Conservation (phyloP, 83 land plant species). For the Picea engelmannii region DNA sequence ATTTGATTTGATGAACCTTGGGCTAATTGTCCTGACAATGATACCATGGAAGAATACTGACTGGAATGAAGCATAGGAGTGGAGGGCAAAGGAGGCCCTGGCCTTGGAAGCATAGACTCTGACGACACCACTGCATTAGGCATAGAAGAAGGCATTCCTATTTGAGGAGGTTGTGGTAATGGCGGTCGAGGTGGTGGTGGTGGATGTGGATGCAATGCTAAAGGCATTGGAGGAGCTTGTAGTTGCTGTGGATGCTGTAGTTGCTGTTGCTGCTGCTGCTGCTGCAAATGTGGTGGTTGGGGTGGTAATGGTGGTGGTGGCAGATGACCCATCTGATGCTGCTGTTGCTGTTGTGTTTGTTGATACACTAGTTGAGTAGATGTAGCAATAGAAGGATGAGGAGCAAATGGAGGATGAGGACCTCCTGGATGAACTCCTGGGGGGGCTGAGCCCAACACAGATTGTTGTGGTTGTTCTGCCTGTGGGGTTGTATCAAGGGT, state of each 20-base stretch:
- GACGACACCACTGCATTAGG: constrained; percentile 30
- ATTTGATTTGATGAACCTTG: constrained; percentile 58
- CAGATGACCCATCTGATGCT: constrained; percentile 29
- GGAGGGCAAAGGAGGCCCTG: constrained; percentile 10
- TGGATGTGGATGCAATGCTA: constrained; percentile 52
- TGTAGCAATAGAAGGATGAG: constrained; percentile 77
- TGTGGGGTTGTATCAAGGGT: constrained; percentile 58
- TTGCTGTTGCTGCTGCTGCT: constrained; percentile 49
- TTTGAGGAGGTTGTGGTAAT: constrained; percentile 30
- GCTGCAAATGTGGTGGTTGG: constrained; percentile 52
- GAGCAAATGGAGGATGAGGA: constrained; percentile 93
- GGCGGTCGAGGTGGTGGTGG: constrained; percentile 60
- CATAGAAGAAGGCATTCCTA: constrained; percentile 31
- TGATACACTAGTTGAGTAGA: constrained; percentile 42
- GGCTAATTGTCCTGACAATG: constrained; percentile 12
- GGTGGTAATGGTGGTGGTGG: constrained; percentile 42
- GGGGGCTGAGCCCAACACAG: constrained; percentile 27
- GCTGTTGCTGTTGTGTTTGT: constrained; percentile 36
- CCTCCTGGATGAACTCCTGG: constrained; percentile 45
- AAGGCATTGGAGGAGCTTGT: constrained; percentile 43
- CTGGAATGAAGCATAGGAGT: not conserved
- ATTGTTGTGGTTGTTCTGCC: constrained; percentile 51
- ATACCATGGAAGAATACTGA: not conserved
- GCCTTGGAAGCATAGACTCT: constrained; percentile 52
- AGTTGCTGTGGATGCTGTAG: constrained; percentile 30